phyloP scores from a whole-genome alignment of 352 stramenopile species.

The Phytophthora pisi region DNA sequence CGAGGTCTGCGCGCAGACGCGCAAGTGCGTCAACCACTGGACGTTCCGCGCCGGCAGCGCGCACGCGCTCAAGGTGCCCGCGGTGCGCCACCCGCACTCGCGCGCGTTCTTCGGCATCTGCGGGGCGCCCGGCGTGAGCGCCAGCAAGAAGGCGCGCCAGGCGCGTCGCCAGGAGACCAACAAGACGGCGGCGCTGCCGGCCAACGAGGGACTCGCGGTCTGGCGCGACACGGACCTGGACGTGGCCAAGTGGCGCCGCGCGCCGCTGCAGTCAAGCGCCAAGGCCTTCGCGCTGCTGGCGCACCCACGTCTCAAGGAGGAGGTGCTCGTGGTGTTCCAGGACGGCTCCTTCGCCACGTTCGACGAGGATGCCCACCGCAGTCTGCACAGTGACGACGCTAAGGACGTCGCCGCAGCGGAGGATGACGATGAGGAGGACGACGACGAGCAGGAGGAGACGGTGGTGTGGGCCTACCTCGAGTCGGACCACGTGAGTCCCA shows the following conservation, averaged over 20 bases:
- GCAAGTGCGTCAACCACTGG: constrained; percentile 83
- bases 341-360: constrained; percentile 66
- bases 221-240: constrained; percentile 74
- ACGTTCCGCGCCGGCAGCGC: constrained; percentile 62
- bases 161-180: constrained; percentile 37
- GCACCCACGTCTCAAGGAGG: constrained; percentile 64
- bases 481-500: constrained; percentile 56
- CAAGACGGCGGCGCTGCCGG: constrained; percentile 31
- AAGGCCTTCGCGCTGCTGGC: constrained; percentile 56
- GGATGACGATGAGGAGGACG: constrained; percentile 28
- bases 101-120: constrained; percentile 67
- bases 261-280: constrained; percentile 38
- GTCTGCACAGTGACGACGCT: constrained; percentile 51
- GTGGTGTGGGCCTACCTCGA: constrained; percentile 65
- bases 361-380: constrained; percentile 52
- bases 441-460: constrained; percentile 21
- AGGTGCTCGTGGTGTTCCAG: constrained; percentile 70
- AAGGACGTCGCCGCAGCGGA: constrained; percentile 29
- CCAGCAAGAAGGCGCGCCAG: constrained; percentile 54
- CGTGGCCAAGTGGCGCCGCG: constrained; percentile 62
- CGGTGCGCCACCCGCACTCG: constrained; percentile 61
- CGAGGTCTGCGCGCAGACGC: constrained; percentile 63
- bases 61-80: constrained; percentile 52
- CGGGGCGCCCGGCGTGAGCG: constrained; percentile 34
- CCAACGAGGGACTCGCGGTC: constrained; percentile 52